Percentiles rank a stretch among this genome's conserved stretches.
Evolutionary conservation across 2,329 filamentous ascomycete species (phyloP).

Genomic region (Xylaria multiplex): DNA sequence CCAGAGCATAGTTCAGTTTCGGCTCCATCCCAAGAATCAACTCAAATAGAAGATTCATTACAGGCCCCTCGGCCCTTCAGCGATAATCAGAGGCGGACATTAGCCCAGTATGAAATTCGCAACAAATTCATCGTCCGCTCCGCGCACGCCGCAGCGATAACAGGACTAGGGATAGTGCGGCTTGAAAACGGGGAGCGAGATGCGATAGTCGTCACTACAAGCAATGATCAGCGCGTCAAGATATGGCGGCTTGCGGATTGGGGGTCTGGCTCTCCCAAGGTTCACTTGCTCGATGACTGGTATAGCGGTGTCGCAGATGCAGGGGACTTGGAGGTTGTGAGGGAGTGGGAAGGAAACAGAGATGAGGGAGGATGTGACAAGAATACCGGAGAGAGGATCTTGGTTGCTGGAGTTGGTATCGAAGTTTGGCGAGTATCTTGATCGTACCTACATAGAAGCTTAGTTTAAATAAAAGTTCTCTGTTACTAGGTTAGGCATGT

Average conservation of each 20-base stretch:
- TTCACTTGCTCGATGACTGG: slow-evolving; percentile 58
- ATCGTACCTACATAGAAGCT: slow-evolving; percentile 10
- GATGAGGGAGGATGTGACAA: not conserved
- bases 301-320: slow-evolving; percentile 71
- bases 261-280: slow-evolving; percentile 36
- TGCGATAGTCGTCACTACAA: slow-evolving; percentile 56
- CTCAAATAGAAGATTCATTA: not conserved
- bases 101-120: slow-evolving; percentile 32
- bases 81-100: not conserved
- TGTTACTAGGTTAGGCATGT: not conserved
- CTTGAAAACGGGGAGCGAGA: slow-evolving; percentile 35
- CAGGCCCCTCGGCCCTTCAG: not conserved
- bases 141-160: slow-evolving; percentile 79
- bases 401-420: slow-evolving; percentile 45
- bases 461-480: slow-evolving; percentile 1
- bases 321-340: slow-evolving; percentile 60
- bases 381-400: slow-evolving; percentile 23
- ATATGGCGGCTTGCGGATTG: slow-evolving; percentile 56
- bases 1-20: not conserved
- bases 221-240: slow-evolving; percentile 72
- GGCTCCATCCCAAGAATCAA: not conserved
- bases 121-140: slow-evolving; percentile 56
- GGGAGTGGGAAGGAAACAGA: slow-evolving; percentile 27
- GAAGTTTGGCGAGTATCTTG: slow-evolving; percentile 42
- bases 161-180: slow-evolving; percentile 59